Evolutionary conservation across 2,329 filamentous ascomycete genomes (phyloP), one percentile per base, ranked within the genome.

Genomic region (Fusarium mangiferae): DNA sequence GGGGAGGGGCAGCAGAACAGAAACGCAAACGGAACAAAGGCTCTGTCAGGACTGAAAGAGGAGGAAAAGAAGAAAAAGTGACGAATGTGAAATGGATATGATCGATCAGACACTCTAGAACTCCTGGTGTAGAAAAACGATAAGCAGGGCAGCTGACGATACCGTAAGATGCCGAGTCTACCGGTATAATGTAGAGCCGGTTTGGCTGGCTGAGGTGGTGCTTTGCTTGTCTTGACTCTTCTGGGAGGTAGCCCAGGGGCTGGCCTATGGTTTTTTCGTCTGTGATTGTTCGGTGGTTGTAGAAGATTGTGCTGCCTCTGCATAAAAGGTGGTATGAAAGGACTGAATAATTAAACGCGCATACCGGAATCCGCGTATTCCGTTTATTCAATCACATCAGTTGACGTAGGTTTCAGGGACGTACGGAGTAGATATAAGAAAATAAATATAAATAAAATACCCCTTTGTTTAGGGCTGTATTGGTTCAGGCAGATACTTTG

Each of bases 1-100:
- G 73, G 73, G 73, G 73, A 75, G 73, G 73, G 73, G 73, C 57
- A 75, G 30, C 57, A 55, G 42, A 39, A 18, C n/a, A 41, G 30
- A 56, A 28, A 41, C 45, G 20, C 42, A 24, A 42, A 26, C 5
- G 24, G 44, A 54, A 52, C 36, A 58, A 62, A 38, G 33, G 39
- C 1, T 45, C 36, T 46, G 60, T 26, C 22, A 41, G 35, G 41
- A 22, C 41, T 45, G 55, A 8, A 28, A 35, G 35, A 56, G 35
- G 46, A 36, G 38, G 46, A 44, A 22, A 26, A n/a, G 46, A 42
- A 39, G 30, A 6, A 36, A 39, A 38, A 18, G 33, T 28, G 51
- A 61, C 26, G 24, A 33, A 54, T 42, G 58, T 36, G 42, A 62
- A 41, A 44, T 54, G 38, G 28, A 17, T 35, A n/a, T 46, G 42